Evolutionary conservation across 2,329 filamentous ascomycete species (phyloP).

Genomic region (Fusarium sp.): DNA sequence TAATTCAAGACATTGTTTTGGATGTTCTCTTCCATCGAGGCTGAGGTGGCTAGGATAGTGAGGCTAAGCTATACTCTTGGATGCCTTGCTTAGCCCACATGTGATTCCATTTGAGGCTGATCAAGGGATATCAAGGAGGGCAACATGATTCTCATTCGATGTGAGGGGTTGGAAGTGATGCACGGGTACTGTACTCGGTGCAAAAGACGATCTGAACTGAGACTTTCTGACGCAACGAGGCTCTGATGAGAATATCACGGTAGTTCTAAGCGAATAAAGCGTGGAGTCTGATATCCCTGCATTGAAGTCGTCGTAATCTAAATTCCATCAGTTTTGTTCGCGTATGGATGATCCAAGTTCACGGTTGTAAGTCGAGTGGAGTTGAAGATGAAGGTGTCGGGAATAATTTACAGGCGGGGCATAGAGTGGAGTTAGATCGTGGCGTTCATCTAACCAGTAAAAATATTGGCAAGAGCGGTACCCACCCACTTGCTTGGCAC

Average conservation of each 20-base stretch:
- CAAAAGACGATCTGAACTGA: not conserved
- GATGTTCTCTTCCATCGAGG: not conserved
- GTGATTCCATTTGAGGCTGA: not conserved
- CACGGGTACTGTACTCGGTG: not conserved
- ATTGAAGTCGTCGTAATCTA: not conserved
- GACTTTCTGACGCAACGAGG: not conserved
- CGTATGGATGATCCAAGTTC: constrained; percentile 7
- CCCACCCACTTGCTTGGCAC: not conserved
- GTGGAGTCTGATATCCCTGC: not conserved
- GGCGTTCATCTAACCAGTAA: constrained; percentile 3
- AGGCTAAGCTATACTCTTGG: not conserved
- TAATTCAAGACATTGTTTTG: not conserved
- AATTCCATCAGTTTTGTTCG: not conserved
- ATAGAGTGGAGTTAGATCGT: constrained; percentile 14
- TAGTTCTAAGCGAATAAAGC: not conserved
- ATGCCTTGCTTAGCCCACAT: constrained; percentile 8
- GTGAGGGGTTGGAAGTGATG: constrained; percentile 10
- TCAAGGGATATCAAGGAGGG: constrained; percentile 6
- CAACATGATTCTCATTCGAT: constrained; percentile 30
- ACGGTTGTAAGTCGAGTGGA: constrained; percentile 15
- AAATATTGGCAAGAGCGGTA: not conserved
- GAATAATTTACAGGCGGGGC: constrained; percentile 19
- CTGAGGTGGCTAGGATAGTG: not conserved
- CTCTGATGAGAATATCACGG: not conserved
- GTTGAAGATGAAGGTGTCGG: constrained; percentile 15